Base-by-base conservation (phyloP, 345 rosid species). In the Tarenaya hassleriana region DNA sequence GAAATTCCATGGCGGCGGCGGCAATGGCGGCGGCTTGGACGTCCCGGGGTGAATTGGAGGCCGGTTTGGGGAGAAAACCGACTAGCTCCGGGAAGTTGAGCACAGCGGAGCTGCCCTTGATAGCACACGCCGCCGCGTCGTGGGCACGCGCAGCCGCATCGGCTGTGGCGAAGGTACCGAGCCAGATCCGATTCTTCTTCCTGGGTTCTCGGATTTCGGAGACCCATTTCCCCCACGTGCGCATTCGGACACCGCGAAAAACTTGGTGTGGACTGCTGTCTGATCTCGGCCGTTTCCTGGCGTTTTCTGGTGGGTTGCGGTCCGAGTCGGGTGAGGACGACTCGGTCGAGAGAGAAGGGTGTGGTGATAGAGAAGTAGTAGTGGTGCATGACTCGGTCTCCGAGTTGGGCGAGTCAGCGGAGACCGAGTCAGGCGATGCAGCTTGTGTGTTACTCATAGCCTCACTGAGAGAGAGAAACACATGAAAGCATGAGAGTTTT, bases 131-230 rank as follows among this genome's bases (percentile, higher is more conserved):
- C 8, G 91, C 91, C 37, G 80, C 91, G 77, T 83, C 91, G 15
- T 83, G 91, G 0, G 91, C 91, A 31, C 91, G 87, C 31, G 91
- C 91, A 8, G 91, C 91, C 91, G 80, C 80, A 64, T 83, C 84
- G 0, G 91, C 69, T 4, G 79, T 80, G 41, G 79, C 52, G 74
- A 83, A 83, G 12, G 91, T 83, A 7, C 91, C 91, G 1, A 83
- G 76, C 91, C 91, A 83, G 80, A 83, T 83, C 76, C 92, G 75
- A 64, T 44, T 77, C 73, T 83, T 83, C 73, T 83, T 83, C 40
- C 87, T 58, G 32, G 92, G 92, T 58, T 83, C 81, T 10, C 92
- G 71, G 71, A 83, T 83, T 77, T 83, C 92, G n/a, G 92, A 83
- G 14, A 83, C 92, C 92, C 92, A 83, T 46, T 83, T 83, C 1